These are phyloP conservation scores for Afroboletus lepidellus DNA, from an alignment of 1,284 basidiomycete genomes.

Conservation along the genomic window DNA sequence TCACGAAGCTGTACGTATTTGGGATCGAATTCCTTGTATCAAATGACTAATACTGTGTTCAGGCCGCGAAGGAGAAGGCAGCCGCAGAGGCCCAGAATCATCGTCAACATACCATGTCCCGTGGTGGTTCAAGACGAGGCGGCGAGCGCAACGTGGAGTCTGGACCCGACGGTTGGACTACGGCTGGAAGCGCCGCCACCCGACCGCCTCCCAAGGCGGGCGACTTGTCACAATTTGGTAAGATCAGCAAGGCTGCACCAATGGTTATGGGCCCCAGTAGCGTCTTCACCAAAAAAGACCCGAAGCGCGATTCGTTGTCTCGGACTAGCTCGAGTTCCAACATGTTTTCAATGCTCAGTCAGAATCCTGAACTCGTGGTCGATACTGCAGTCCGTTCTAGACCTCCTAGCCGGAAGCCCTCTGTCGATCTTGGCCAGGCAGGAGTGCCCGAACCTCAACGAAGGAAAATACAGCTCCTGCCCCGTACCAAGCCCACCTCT, in stretches of 20 bases:
- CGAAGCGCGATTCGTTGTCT: slow-evolving; percentile 70
- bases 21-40: slow-evolving; percentile 6
- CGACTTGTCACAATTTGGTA: slow-evolving; percentile 85
- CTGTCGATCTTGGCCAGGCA: slow-evolving; percentile 38
- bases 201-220: slow-evolving; percentile 76
- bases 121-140: slow-evolving; percentile 88
- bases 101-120: slow-evolving; percentile 57
- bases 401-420: slow-evolving; percentile 50
- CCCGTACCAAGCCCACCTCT: slow-evolving; percentile 44
- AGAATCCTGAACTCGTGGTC: slow-evolving; percentile 50
- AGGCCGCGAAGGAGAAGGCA: slow-evolving; percentile 73
- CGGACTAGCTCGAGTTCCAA: slow-evolving; percentile 79
- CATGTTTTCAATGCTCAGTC: slow-evolving; percentile 84
- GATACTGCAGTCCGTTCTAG: slow-evolving; percentile 51
- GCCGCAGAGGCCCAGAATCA: slow-evolving; percentile 60
- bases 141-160: slow-evolving; percentile 60
- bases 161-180: slow-evolving; percentile 85
- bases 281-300: slow-evolving; percentile 73
- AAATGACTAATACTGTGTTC: slow-evolving; percentile 22
- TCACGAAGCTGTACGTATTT: slow-evolving; percentile 72
- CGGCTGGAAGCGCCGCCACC: slow-evolving; percentile 59
- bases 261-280: slow-evolving; percentile 79
- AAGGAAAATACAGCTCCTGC: slow-evolving; percentile 27
- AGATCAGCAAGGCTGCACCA: slow-evolving; percentile 66
- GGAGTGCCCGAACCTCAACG: slow-evolving; percentile 53